These are phyloP conservation scores for Fusarium proliferatum DNA, from an alignment of 2,329 filamentous ascomycete species.

Conservation along the genomic window DNA sequence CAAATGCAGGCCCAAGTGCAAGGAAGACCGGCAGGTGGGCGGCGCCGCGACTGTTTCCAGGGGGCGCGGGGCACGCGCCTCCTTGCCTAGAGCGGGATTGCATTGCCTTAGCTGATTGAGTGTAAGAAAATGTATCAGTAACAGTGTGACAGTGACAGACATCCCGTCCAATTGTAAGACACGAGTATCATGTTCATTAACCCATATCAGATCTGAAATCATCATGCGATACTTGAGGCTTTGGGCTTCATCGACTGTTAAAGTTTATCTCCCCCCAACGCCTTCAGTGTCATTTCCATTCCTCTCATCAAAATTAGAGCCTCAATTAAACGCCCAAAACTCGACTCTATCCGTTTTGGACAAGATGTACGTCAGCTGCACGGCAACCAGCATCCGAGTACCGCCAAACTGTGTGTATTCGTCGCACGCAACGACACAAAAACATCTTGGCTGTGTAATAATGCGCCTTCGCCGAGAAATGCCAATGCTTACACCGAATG, in stretches of 20 bases:
- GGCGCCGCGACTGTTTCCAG: slow-evolving; percentile 15
- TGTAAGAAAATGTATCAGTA: neutral
- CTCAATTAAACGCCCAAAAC: neutral
- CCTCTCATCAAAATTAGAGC: neutral
- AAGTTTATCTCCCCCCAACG: neutral
- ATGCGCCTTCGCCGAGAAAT: slow-evolving; percentile 13
- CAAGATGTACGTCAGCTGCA: slow-evolving; percentile 13
- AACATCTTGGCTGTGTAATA: slow-evolving; percentile 30
- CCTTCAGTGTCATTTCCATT: slow-evolving; percentile 1
- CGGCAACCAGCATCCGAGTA: slow-evolving; percentile 23
- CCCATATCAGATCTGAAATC: neutral
- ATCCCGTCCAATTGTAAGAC: neutral
- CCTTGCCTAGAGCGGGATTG: slow-evolving; percentile 26
- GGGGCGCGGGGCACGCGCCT: slow-evolving; percentile 33
- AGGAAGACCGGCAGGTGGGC: slow-evolving; percentile 27
- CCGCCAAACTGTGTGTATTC: neutral
- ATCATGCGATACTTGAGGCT: neutral
- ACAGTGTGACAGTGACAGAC: neutral
- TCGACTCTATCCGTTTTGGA: slow-evolving; percentile 16
- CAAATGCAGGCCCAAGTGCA: neutral
- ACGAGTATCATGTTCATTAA: neutral
- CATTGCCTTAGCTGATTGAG: neutral
- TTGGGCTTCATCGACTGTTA: neutral
- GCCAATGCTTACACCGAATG: slow-evolving; percentile 14
- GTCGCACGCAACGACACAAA: neutral